Evolutionary conservation across 345 rosid genomes (phyloP).

Genomic region (Hibiscus trionum): DNA sequence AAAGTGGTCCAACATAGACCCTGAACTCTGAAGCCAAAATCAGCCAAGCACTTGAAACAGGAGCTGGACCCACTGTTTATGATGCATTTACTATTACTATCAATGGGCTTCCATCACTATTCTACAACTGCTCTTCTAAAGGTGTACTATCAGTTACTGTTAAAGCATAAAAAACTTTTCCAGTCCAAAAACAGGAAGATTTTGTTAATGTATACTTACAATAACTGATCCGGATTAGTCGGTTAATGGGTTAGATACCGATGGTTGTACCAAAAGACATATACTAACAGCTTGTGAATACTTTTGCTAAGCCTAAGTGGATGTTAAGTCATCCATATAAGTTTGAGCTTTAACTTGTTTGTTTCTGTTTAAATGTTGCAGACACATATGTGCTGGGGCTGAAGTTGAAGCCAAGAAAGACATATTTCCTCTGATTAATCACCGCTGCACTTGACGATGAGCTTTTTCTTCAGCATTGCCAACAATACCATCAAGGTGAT

Average conservation of each 20-base stretch:
- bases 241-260: no score
- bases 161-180: neutral
- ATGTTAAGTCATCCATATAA: no score
- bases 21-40: constrained; percentile 47
- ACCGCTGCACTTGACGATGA: constrained; percentile 50
- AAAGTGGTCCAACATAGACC: constrained; percentile 50
- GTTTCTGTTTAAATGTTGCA: neutral
- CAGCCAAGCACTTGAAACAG: constrained; percentile 38
- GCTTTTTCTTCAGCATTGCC: constrained; percentile 44
- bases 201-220: no score
- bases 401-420: constrained; percentile 42
- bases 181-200: no score
- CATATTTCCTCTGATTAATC: constrained; percentile 38
- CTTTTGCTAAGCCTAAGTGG: no score
- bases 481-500: neutral
- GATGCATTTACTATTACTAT: no score
- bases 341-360: neutral
- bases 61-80: no score
- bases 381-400: constrained; percentile 24
- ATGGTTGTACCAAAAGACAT: no score
- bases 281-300: no score
- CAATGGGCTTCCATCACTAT: no score
- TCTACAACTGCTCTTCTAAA: no score
- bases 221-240: no score
- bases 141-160: constrained; percentile 14